Percentiles rank a stretch among this genome's conserved stretches.
Evolutionary conservation across 208 protist genomes (phyloP).

Genomic region (Trypanosoma grayi): DNA sequence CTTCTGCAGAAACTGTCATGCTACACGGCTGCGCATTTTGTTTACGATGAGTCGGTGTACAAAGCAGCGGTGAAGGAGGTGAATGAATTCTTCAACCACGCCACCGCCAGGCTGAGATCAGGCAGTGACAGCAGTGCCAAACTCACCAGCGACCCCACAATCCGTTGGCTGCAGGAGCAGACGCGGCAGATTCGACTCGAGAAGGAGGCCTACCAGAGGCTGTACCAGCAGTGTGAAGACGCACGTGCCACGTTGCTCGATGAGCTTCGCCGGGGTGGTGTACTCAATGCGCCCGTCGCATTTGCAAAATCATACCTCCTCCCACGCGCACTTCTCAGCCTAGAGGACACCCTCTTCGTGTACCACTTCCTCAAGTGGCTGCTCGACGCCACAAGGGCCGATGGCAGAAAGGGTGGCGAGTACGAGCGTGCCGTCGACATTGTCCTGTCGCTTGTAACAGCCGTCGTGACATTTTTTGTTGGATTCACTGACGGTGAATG

Average conservation of each 20-base stretch:
- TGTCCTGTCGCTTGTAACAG: constrained; percentile 48
- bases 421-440: constrained; percentile 33
- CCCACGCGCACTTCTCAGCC: constrained; percentile 65
- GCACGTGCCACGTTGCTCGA: constrained; percentile 14
- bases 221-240: constrained; percentile 20
- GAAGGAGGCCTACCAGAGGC: constrained; percentile 35
- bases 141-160: constrained; percentile 4
- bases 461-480: constrained; percentile 56
- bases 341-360: constrained; percentile 66
- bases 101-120: constrained; percentile 13
- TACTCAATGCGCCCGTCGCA: constrained; percentile 9
- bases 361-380: constrained; percentile 55
- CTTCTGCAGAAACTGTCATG: constrained; percentile 36
- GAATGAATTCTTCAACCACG: constrained; percentile 20
- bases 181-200: constrained; percentile 35
- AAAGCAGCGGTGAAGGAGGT: constrained; percentile 30
- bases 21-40: constrained; percentile 57
- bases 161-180: constrained; percentile 37
- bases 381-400: constrained; percentile 16
- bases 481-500: constrained; percentile 76
- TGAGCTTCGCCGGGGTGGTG: constrained; percentile 16
- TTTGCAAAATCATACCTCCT: constrained; percentile 59
- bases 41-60: constrained; percentile 52
- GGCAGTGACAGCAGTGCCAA: constrained; percentile 1
- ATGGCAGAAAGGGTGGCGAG: background rate